These are phyloP conservation scores for Ophiocordyceps sinensis DNA, from an alignment of 2,329 filamentous ascomycete species.

Conservation along the genomic window DNA sequence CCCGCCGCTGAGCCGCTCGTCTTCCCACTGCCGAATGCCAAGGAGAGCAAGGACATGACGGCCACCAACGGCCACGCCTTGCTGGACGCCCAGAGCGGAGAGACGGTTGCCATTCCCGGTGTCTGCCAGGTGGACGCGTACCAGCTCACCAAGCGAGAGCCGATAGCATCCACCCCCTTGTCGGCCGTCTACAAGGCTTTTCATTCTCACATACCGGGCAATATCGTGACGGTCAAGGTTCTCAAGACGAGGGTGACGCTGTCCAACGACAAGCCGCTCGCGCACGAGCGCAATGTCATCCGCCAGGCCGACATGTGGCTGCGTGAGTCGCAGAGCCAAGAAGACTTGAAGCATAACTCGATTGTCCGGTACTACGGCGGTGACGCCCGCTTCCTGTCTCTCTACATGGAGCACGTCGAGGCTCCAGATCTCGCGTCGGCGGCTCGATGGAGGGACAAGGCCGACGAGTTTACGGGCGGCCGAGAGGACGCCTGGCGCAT, in stretches of 20 bases:
- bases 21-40: constrained; percentile 33
- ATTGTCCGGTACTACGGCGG: constrained; percentile 45
- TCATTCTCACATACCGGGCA: constrained; percentile 36
- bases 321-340: constrained; percentile 41
- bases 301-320: constrained; percentile 46
- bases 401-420: constrained; percentile 49
- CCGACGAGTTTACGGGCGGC: constrained; percentile 34
- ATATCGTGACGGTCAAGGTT: constrained; percentile 45
- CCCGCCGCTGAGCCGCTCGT: constrained; percentile 34
- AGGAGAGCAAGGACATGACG: constrained; percentile 31
- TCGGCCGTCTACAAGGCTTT: constrained; percentile 42
- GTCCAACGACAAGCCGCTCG: constrained; percentile 27
- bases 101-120: constrained; percentile 33
- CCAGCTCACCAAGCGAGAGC: constrained; percentile 37
- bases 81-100: constrained; percentile 32
- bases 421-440: constrained; percentile 36
- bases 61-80: constrained; percentile 32
- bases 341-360: constrained; percentile 38
- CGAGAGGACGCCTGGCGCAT: constrained; percentile 36
- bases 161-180: constrained; percentile 39
- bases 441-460: constrained; percentile 32
- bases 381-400: constrained; percentile 42
- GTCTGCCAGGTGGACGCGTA: constrained; percentile 38
- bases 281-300: constrained; percentile 40
- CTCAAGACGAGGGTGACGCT: constrained; percentile 36